phyloP scores from a whole-genome alignment of 140 eudicot genomes.

The Senecio squalidus region DNA sequence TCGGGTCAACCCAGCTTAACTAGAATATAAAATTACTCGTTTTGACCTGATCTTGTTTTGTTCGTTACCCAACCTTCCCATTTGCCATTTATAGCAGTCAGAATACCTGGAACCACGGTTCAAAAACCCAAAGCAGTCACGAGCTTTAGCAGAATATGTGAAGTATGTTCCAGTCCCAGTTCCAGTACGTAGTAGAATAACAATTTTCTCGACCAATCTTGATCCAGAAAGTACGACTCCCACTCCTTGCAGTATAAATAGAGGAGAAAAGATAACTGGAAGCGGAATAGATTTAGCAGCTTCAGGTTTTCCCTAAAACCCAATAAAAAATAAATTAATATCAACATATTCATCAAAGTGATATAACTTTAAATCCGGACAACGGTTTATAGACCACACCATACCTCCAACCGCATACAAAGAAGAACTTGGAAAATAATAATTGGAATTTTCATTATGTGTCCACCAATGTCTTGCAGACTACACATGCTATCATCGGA shows the following conservation, averaged over 20 bases:
- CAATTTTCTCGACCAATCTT: constrained; percentile 72
- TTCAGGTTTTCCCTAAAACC: constrained; percentile 73
- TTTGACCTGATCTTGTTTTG: neutral
- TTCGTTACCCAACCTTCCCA: neutral
- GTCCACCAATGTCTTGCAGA: constrained; percentile 90
- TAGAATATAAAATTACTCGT: neutral
- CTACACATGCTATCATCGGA: constrained; percentile 57
- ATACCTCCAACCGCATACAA: constrained; percentile 88
- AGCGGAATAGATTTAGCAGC: constrained; percentile 58
- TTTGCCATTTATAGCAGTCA: neutral
- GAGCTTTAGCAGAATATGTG: constrained; percentile 49
- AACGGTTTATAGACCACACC: constrained; percentile 10
- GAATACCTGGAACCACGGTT: constrained; percentile 86
- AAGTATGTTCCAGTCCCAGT: constrained; percentile 55
- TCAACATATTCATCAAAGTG: neutral
- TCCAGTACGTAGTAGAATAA: constrained; percentile 53
- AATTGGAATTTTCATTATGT: constrained; percentile 78
- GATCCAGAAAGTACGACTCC: constrained; percentile 69
- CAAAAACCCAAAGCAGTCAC: constrained; percentile 71
- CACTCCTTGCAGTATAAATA: constrained; percentile 78
- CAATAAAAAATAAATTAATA: constrained; percentile 17
- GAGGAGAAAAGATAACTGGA: constrained; percentile 73
- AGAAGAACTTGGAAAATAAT: constrained; percentile 80
- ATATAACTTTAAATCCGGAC: constrained; percentile 7
- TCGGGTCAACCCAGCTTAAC: neutral